A percentile compares a stretch with the other conserved stretches of the same genome.
These are phyloP conservation scores for Globisporangium okanoganense DNA, from an alignment of 352 stramenopile species.

Conservation along the genomic window DNA sequence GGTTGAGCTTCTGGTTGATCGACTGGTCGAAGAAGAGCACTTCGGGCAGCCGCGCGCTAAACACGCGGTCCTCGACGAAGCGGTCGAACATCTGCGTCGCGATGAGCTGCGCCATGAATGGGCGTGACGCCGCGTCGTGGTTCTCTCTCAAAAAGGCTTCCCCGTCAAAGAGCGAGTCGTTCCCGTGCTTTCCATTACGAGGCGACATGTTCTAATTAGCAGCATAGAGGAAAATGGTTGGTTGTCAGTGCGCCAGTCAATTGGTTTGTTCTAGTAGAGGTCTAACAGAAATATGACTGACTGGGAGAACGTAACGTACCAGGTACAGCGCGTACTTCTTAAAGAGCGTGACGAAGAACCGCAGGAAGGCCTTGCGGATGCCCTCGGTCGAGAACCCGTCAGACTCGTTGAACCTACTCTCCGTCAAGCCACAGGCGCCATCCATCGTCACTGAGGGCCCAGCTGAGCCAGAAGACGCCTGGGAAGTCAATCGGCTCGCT, in stretches of 20 bases:
- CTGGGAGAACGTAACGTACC: constrained; percentile 25
- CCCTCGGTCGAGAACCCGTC: constrained; percentile 65
- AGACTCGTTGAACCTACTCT: constrained; percentile 66
- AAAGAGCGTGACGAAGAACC: constrained; percentile 78
- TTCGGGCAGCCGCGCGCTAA: constrained; percentile 57
- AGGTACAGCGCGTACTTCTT: constrained; percentile 79
- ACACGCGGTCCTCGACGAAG: constrained; percentile 76
- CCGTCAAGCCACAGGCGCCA: constrained; percentile 39
- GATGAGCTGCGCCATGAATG: constrained; percentile 63
- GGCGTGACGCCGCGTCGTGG: constrained; percentile 45
- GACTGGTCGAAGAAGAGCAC: constrained; percentile 85
- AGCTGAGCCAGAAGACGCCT: not conserved
- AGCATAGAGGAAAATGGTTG: not conserved
- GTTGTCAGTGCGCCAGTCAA: not conserved
- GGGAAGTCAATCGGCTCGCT: constrained; percentile 4
- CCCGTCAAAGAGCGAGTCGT: constrained; percentile 55
- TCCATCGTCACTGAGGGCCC: constrained; percentile 20
- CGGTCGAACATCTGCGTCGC: constrained; percentile 83
- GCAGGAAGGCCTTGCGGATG: constrained; percentile 69
- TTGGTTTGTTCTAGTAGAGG: not conserved
- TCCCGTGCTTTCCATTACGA: constrained; percentile 20
- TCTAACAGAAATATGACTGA: not conserved
- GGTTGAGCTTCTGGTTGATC: constrained; percentile 85
- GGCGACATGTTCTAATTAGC: constrained; percentile 21
- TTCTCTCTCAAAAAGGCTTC: constrained; percentile 71